A percentile compares a stretch with the other conserved stretches of the same genome.
Evolutionary conservation across 305 asterid species (phyloP).

Genomic region (Fraxinus greggii): DNA sequence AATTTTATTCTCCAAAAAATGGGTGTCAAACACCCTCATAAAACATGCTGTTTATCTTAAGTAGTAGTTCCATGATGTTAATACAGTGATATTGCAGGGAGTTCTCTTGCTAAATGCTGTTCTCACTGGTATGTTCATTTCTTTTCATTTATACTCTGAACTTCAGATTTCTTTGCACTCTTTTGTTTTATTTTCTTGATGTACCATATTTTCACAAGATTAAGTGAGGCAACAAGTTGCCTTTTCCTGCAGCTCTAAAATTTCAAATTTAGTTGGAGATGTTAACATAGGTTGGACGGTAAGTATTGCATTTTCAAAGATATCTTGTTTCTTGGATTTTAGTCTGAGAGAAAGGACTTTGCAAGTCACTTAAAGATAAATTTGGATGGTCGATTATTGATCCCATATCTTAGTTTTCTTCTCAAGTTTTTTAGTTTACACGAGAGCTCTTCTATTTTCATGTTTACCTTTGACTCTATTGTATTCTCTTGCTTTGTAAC

Average conservation of each 20-base stretch:
- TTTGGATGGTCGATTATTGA: neutral
- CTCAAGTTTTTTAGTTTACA: neutral
- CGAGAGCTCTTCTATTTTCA: constrained; percentile 5
- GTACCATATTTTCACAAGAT: neutral
- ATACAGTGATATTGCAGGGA: constrained; percentile 38
- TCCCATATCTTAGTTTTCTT: neutral
- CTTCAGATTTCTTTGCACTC: constrained; percentile 11
- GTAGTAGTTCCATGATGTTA: constrained; percentile 17
- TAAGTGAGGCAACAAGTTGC: neutral
- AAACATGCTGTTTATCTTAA: constrained; percentile 9
- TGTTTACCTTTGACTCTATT: neutral
- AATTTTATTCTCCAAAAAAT: too few relatives aligned
- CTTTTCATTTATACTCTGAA: constrained; percentile 8
- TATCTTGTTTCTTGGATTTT: constrained; percentile 6
- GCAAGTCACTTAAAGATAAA: neutral
- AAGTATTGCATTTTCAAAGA: neutral
- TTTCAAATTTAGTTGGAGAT: constrained; percentile 23
- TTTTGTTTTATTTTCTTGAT: constrained; percentile 9
- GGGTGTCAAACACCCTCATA: too few relatives aligned
- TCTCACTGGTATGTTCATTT: constrained; percentile 49
- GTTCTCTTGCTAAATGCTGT: constrained; percentile 70
- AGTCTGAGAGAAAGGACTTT: neutral
- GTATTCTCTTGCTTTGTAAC: constrained; percentile 5
- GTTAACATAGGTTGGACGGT: constrained; percentile 8
- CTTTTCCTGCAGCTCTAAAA: neutral